Percentiles rank a stretch among this genome's conserved stretches.
These are phyloP conservation scores for Saccharomyces kudriavzevii DNA, from an alignment of 805 yeast species.

Conservation along the genomic window DNA sequence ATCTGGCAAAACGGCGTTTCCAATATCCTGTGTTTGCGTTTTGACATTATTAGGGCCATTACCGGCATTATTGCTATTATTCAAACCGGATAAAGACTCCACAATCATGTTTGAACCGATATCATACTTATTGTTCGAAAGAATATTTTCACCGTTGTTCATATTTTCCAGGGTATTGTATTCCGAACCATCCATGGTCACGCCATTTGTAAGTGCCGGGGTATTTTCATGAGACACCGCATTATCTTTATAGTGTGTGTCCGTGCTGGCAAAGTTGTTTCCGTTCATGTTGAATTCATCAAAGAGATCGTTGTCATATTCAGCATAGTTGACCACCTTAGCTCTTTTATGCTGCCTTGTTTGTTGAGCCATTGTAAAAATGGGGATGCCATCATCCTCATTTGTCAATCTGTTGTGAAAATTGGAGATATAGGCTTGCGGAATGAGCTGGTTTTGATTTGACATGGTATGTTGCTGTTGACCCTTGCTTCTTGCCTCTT, in stretches of 20 bases:
- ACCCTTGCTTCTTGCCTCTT: neutral
- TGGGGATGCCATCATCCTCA: conserved; percentile 49
- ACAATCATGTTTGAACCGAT: neutral
- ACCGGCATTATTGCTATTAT: neutral
- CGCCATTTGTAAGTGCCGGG: neutral
- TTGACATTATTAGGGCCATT: neutral
- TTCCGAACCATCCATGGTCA: conserved; percentile 1
- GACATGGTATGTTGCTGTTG: conserved; percentile 8
- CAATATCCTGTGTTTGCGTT: conserved; percentile 10
- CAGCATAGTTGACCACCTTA: conserved; percentile 73
- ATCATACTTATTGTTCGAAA: neutral
- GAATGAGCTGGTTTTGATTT: conserved; percentile 29
- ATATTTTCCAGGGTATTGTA: conserved; percentile 1
- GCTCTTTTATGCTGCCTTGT: conserved; percentile 74
- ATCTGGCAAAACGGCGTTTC: conserved; percentile 21
- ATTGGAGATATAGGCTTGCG: conserved; percentile 78
- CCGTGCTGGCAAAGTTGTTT: conserved; percentile 28
- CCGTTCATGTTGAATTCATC: conserved; percentile 36
- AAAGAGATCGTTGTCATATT: conserved; percentile 58
- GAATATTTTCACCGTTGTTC: conserved; percentile 1
- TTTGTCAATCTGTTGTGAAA: conserved; percentile 64
- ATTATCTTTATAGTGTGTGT: conserved; percentile 18
- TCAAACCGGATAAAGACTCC: neutral
- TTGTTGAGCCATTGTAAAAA: conserved; percentile 65
- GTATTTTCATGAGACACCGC: neutral